Percentiles rank a stretch among this genome's conserved stretches.
phyloP scores from a whole-genome alignment of 2,329 filamentous ascomycete species.

The Allantophomopsis lycopodina region DNA sequence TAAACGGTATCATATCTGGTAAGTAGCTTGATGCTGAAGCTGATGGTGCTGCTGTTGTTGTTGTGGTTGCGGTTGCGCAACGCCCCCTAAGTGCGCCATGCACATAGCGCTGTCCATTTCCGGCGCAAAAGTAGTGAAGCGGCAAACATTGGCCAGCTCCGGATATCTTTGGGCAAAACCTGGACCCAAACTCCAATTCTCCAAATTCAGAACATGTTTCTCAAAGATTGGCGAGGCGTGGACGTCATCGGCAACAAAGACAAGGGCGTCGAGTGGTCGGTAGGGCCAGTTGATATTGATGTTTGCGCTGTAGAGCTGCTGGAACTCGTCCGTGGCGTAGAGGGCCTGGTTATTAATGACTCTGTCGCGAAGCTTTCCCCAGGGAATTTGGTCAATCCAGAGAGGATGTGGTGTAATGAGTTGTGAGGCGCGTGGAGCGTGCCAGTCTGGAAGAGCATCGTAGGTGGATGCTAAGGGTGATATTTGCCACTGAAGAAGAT shows the following conservation, averaged over 20 bases:
- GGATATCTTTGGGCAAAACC: constrained; percentile 12
- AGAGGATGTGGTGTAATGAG: constrained; percentile 18
- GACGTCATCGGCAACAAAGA: constrained; percentile 9
- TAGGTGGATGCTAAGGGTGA: constrained; percentile 7
- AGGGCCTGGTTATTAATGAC: constrained; percentile 20
- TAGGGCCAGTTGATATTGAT: constrained; percentile 22
- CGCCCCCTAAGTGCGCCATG: not conserved
- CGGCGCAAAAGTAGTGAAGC: not conserved
- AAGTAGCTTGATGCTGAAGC: constrained; percentile 7
- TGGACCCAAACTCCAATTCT: constrained; percentile 14
- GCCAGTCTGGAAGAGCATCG: constrained; percentile 11
- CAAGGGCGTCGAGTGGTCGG: constrained; percentile 7
- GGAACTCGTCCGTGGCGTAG: constrained; percentile 24
- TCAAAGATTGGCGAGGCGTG: constrained; percentile 8
- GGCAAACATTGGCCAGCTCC: constrained; percentile 5
- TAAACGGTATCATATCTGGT: too few species aligned
- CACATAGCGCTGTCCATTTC: not conserved
- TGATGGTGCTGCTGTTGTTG: constrained; percentile 10
- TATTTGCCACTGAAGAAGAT: constrained; percentile 13
- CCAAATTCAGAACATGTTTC: constrained; percentile 6
- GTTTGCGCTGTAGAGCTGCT: constrained; percentile 18
- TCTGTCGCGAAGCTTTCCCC: constrained; percentile 20
- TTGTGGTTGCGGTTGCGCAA: not conserved
- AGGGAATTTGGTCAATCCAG: constrained; percentile 19
- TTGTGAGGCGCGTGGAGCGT: constrained; percentile 10